Base-by-base conservation (phyloP, 1,139 yeast genomes). In the Nematodospora anomalae region DNA sequence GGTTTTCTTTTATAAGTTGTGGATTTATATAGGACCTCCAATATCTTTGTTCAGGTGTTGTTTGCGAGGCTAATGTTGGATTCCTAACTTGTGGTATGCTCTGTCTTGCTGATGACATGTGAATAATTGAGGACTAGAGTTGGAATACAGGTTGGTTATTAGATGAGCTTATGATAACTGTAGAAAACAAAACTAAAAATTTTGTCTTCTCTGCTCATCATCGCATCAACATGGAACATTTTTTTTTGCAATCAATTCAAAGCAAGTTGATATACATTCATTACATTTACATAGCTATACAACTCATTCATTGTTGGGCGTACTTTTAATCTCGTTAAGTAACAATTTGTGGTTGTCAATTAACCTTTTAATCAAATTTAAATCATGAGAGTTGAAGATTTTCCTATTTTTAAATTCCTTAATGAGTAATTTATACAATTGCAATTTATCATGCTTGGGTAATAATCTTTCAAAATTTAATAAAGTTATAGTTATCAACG, bases 11-110 rank as follows among this genome's bases (percentile, higher is more conserved):
- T 33, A 90, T 90, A 33, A 92, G 71, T 54, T 90, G 90, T 1
- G 97, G 94, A 48, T 80, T 84, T 29, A 78, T 70, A 54, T 77
- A 83, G 10, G 90, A 89, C 51, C 95, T 73, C 98, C 98, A 94
- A 64, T 87, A 92, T 50, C 94, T 72, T 56, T 89, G 95, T 52
- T 92, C 98, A 1, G 97, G 92, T 0, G 97, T 89, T 3, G 92
- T 83, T 51, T 85, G 90, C 10, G 71, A 61, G 2, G 97, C 95
- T 43, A 70, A 59, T 1, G 87, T 80, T 3, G 97, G 87, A 49
- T 80, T 80, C 57, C 89, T 74, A 27, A 74, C 76, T 30, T 83
- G 83, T 32, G 79, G 75, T 15, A 89, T 74, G 55, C 90, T 75
- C 44, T 79, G 82, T 53, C 79, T 73, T 22, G 77, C 74, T 4